Evolutionary conservation across 2,329 filamentous ascomycete genomes (phyloP), one percentile per base, ranked within the genome.

Genomic region (Ophiostoma sp.): DNA sequence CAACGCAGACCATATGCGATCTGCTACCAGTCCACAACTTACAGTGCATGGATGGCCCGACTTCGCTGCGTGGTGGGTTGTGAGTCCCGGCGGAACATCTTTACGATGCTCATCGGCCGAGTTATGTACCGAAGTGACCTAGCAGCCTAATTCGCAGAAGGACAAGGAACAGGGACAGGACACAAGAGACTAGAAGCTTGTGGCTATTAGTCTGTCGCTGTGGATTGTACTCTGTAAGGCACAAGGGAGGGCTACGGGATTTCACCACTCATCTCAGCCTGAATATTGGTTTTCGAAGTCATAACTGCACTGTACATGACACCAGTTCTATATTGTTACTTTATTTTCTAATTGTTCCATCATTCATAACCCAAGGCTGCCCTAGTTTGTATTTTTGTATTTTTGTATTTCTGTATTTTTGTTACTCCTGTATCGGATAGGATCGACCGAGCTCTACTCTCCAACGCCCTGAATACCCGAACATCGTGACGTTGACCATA

Each of bases 61-160:
- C n/a, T 23, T 65, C 62, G 62, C 62, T 41, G 35, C 62, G 62
- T 39, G 15, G 35, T 20, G 33, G 60, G 10, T 57, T 27, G 17
- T 27, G 52, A 39, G 20, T 39, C 33, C 33, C 62, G 62, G 35
- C 62, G 62, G 62, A 35, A 65, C 35, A 65, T 65, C 62, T 65
- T 65, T 65, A 39, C 20, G 62, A 39, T 41, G 62, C 62, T 41
- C 57, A 23, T 65, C 62, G 62, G 62, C 62, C 62, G 62, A 65
- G 62, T 20, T 65, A 65, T 64, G 7, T 39, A 8, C 33, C 62
- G 62, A 65, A 27, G 20, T 4, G 23, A 57, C 3, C 11, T 31
- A 57, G 52, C 44, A 57, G 44, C 17, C 44, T 27, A 27, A 8
- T 7, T 13, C 3, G 48, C 8, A 23, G 8, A 23, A 54, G 48